Evolutionary conservation across 305 asterid species (phyloP), one percentile per base, ranked within the genome.

Genomic region (Fraxinus dipetala): DNA sequence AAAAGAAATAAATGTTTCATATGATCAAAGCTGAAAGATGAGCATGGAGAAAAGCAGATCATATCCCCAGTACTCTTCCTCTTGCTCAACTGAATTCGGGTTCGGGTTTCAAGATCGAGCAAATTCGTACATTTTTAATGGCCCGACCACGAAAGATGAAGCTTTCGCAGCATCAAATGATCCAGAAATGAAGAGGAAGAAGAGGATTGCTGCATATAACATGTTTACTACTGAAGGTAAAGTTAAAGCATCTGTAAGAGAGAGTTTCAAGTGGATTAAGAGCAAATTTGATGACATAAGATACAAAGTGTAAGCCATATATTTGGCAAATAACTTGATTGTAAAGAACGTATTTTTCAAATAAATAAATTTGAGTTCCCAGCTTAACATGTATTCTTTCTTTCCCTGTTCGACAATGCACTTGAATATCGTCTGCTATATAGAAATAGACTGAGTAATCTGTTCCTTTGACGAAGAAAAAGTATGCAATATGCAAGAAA

Each of bases 261-360:
- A 80, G 67, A 91, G 97, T 83, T 88, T 93, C 91, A 94, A 88
- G 86, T 94, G 98, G 98, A 87, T 93, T 90, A 94, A 94, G 83
- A 85, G 91, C 85, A 93, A 94, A 82, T 83, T 94, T 78, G 84
- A 63, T 45, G 88, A 90, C 76, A 76, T 90, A 1, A 90, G 92
- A 76, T 89, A 85, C 51, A 86, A 78, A 70, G 61, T 81, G n/a
- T 93, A 81, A 85, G 70, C 8, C 30, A 61, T 73, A 6, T 31
- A 20, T 14, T 3, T 32, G 30, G 35, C 18, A 63, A 65, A 38
- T 43, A 45, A 22, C 18, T 2, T 26, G n/a, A 26, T 67, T 18
- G 40, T 65, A 54, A 13, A 36, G 48, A 48, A 54, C 80, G 59
- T 40, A 67, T 69, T 69, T 13, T 30, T 69, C 22, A 69, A 28